These are phyloP conservation scores for Neurospora hispaniola DNA, from an alignment of 495 filamentous ascomycete genomes.

Conservation along the genomic window DNA sequence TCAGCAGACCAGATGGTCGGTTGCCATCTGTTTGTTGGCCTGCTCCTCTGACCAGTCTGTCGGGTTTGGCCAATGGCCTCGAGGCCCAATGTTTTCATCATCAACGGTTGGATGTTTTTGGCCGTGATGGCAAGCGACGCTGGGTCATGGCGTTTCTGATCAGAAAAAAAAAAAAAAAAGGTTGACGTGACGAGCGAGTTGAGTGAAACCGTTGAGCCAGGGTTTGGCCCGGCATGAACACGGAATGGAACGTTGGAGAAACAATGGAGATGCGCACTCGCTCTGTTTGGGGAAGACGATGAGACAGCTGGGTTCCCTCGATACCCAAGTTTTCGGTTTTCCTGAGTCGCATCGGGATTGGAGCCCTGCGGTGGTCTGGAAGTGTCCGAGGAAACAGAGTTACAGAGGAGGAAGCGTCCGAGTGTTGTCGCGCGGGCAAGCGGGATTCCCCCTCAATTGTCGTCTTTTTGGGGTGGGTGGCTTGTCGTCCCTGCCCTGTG, in stretches of 20 bases:
- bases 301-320: not conserved
- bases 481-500: slow-evolving; percentile 19
- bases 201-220: not conserved
- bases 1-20: not conserved
- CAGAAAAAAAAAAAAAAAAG: not conserved
- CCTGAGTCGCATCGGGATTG: slow-evolving; percentile 14
- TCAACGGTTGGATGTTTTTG: not conserved
- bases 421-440: slow-evolving; percentile 26
- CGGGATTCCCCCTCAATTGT: not conserved
- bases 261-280: not conserved
- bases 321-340: not conserved
- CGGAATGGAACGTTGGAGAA: not conserved
- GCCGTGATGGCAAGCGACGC: not conserved
- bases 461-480: not conserved
- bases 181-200: not conserved
- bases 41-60: not conserved
- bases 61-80: not conserved
- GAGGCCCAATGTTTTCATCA: not conserved
- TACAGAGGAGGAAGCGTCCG: slow-evolving; percentile 8
- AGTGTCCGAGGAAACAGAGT: slow-evolving; percentile 6
- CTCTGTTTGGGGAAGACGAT: not conserved
- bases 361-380: slow-evolving; percentile 1
- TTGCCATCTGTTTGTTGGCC: not conserved
- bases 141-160: not conserved
- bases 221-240: slow-evolving; percentile 2